Evolutionary conservation across 208 protist genomes (phyloP), one percentile per base, ranked within the genome.

Genomic region (Herpetomonas samuelpessoai): DNA sequence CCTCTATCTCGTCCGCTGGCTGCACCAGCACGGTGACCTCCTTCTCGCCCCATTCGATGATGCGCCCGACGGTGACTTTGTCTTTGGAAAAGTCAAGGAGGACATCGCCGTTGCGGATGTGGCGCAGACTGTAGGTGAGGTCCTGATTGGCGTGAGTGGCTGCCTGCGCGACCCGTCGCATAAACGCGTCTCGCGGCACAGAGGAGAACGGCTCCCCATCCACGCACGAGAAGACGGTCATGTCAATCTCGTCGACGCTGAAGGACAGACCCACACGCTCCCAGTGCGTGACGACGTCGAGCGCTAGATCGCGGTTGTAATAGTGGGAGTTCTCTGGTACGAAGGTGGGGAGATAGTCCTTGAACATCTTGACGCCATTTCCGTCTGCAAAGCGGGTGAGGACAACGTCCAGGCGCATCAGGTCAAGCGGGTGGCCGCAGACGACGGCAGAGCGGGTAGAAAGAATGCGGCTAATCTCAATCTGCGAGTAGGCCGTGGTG

Each of bases 351-450:
- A 93, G 64, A 66, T 84, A 89, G 54, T 90, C 80, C 63, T 76
- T 81, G 65, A 86, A 74, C 2, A 93, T 79, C 69, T 81, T 88
- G 30, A 85, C 65, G 1, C 83, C 86, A 26, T 72, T 88, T 29
- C 62, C 63, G 45, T 79, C 69, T 0, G 81, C 76, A 59, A 78
- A 93, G 41, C 73, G 65, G 22, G 81, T 45, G 27, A 93, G 72
- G 10, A 93, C 46, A 50, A 76, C 66, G 57, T 78, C 73, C 3
- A 93, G 67, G 0, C 83, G 74, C 44, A 76, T 65, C 47, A 93
- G 67, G 41, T 93, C 86, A 3, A 88, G 57, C 41, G 86, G 86
- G 53, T 93, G 82, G 25, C 83, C 86, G 45, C 68, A 88, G n/a
- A 93, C 68, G 21, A 93, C 68, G 22, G 78, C 74, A 6, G 77